Base-by-base conservation (phyloP, 352 stramenopile species). In the Phytophthora fragariaefolia region DNA sequence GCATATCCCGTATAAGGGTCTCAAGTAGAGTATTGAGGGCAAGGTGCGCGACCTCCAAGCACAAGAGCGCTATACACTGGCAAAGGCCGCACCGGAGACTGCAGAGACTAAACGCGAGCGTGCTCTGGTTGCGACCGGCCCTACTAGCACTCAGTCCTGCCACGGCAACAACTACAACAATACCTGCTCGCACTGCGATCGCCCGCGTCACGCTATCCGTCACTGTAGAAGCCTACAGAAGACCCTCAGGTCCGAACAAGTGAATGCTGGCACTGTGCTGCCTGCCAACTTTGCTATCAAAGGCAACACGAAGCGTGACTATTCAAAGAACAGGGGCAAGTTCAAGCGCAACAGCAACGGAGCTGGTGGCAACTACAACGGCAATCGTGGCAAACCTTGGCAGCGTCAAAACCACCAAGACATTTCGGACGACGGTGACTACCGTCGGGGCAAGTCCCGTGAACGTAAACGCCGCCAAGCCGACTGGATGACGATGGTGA, bases 191-290 rank as follows among this genome's bases (percentile, higher is more conserved):
- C 34, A 49, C 23, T 36, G 18, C 23, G 20, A 48, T 18, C 51
- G 51, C 12, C 23, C 32, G 12, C 51, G 51, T 22, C 51, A 49
- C 34, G 32, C 45, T n/a, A 58, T 58, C 4, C 32, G 51, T 20
- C 51, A 58, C 30, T 48, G 51, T 17, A 23, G 51, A 15, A 75
- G 60, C 94, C 76, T 18, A 83, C 74, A 27, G 67, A 51, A 58
- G n/a, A 28, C 48, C 22, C 13, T 63, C 0, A 43, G 30, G 6
- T 3, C 46, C 36, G 55, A 42, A 2, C 26, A n/a, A 1, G 40
- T 61, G 1, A 56, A 56, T 4, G 15, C 56, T 5, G 45, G 43
- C 2, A 56, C 56, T 1, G 28, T 63, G 6, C 6, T 43, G 8
- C 30, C 58, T 36, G 36, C 18, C 10, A 65, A 65, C 26, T 52